Conservation (phyloP, 2,329 filamentous ascomycete species). For the Sclerotinia subarctica region DNA sequence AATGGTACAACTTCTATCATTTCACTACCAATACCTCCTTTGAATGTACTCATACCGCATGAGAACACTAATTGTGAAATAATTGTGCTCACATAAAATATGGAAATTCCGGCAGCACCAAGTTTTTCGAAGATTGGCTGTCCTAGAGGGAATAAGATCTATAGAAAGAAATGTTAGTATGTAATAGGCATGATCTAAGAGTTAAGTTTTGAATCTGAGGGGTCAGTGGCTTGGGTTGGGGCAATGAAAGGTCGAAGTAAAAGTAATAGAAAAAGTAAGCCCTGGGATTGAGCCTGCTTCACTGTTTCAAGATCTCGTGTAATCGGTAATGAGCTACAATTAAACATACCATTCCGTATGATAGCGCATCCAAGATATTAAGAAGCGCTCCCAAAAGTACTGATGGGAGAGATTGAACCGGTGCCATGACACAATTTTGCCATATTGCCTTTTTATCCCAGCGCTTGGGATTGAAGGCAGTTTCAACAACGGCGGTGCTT, state of each 20-base stretch:
- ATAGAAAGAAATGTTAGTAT: constrained; percentile 51
- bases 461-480: constrained; percentile 57
- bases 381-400: constrained; percentile 85
- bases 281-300: not conserved
- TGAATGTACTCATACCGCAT: constrained; percentile 78
- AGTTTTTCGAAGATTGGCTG: constrained; percentile 80
- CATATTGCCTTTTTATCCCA: constrained; percentile 70
- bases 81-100: constrained; percentile 98
- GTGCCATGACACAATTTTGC: constrained; percentile 61
- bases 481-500: constrained; percentile 28
- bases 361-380: constrained; percentile 91
- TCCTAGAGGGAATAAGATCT: constrained; percentile 88
- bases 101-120: constrained; percentile 91
- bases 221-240: not conserved
- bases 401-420: constrained; percentile 72
- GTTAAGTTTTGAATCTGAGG: not conserved
- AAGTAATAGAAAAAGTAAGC: not conserved
- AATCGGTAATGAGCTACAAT: not conserved
- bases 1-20: constrained; percentile 99
- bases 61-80: constrained; percentile 90
- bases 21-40: constrained; percentile 88
- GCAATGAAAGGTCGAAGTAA: not conserved
- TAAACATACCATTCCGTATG: constrained; percentile 63
- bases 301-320: not conserved
- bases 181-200: constrained; percentile 32